Base-by-base conservation (phyloP, 495 filamentous ascomycete genomes). In the Pseudoneurospora amorphoporcata region DNA sequence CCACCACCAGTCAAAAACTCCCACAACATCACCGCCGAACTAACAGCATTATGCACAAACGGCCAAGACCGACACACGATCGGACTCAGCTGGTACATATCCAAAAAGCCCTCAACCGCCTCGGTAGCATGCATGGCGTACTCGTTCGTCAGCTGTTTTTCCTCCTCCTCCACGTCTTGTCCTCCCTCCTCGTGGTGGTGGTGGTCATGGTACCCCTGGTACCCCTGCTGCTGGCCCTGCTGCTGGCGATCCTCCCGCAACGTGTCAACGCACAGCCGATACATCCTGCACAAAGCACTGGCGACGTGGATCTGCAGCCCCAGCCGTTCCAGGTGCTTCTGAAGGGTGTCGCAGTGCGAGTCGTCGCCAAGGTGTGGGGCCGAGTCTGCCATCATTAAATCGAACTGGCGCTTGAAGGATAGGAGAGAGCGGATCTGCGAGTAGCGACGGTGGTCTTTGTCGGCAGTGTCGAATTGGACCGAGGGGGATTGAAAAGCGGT, bases 11-110 rank as follows among this genome's bases (percentile, higher is more conserved):
- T 14, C 29, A 65, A n/a, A 35, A 71, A 38, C 69, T 45, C 43
- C 12, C 69, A 35, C 43, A 45, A 43, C 42, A 35, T 65, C 4
- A 32, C 39, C 3, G 69, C 69, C 14, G 39, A 71, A 14, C 69
- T 71, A 45, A 71, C 69, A 5, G 69, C 69, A 45, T 71, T 71
- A 45, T 71, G 69, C 69, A 71, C 69, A 58, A 71, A 71, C 32
- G 69, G 7, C 69, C 69, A 71, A 6, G 40, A 68, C 39, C 69
- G 40, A 68, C 69, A 71, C 39, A 71, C 69, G 10, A 23, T 71
- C n/a, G 41, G 69, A 43, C 39, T 61, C 12, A 71, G 14, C 19
- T 39, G 40, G 42, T 71, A 71, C n/a, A 71, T 71, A n/a, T 71
- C 69, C 69, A 71, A n/a, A 1, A 71, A 71, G 4, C 29, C 43